Evolutionary conservation across 1,139 yeast genomes (phyloP), one percentile per base, ranked within the genome.

Genomic region (Meyerozyma carpophila): DNA sequence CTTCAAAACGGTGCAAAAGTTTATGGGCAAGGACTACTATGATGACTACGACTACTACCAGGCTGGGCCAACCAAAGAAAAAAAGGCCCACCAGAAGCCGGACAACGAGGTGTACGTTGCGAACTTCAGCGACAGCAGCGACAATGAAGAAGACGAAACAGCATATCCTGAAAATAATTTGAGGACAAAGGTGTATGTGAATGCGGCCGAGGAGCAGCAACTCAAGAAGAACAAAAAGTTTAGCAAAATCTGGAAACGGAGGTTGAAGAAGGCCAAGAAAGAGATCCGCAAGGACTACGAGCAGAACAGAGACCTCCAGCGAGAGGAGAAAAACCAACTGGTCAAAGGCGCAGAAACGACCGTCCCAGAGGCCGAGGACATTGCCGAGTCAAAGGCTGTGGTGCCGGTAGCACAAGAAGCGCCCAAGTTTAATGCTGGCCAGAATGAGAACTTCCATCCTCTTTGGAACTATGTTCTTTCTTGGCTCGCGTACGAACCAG

Each of bases 401-500:
- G 36, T 5, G 11, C 26, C 26, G 5, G 26, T 11, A 9, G 26
- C 37, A 10, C 26, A 11, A 13, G 37, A 10, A 13, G n/a, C 25
- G 21, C n/a, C 37, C 3, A 31, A 31, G 20, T 11, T 13, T 6
- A 3, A 4, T 10, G 38, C 40, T 1, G 51, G 47, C 1, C 47
- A 44, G 52, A 55, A 56, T 36, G 55, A 63, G 4, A 51, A 60
- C n/a, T 68, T 66, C 48, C 61, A 59, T 43, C 74, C 74, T 2
- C 48, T 59, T 5, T 70, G 75, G 75, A 66, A 63, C 46, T 65
- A 65, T 45, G 41, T 68, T 8, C 57, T 70, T 27, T 65, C 73
- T 11, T 68, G 72, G 71, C 47, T 70, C 5, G 66, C 61, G 1
- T 68, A 67, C 44, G 60, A 65, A 9, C 39, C 49, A 10, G 24